A percentile compares a stretch with the other conserved stretches of the same genome.
These are phyloP conservation scores for Saturnispora silvae DNA, from an alignment of 805 yeast species.

Conservation along the genomic window DNA sequence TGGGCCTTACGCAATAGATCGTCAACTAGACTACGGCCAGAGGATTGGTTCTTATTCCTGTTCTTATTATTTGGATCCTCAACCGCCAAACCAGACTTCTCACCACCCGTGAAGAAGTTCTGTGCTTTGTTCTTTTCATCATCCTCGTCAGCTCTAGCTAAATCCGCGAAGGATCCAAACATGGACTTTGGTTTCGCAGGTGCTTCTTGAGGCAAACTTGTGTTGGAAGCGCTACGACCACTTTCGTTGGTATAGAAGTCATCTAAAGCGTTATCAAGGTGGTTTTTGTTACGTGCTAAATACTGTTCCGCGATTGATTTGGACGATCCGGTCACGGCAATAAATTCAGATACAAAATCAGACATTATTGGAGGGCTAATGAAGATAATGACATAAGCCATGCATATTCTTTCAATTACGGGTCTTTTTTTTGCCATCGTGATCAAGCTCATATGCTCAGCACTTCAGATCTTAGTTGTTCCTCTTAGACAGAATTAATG, in stretches of 20 bases:
- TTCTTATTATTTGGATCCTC: conserved; percentile 50
- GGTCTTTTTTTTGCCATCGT: too few relatives aligned
- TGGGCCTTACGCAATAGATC: conserved; percentile 61
- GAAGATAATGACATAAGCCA: neutral
- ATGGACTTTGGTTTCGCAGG: conserved; percentile 10
- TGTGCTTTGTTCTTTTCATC: conserved; percentile 27
- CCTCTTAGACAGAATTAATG: too few relatives aligned
- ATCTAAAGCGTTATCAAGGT: conserved; percentile 19
- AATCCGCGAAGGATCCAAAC: conserved; percentile 26
- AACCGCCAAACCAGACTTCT: conserved; percentile 69
- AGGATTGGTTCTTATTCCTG: conserved; percentile 20
- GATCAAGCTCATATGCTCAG: too few relatives aligned
- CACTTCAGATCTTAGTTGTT: too few relatives aligned
- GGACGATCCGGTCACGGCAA: conserved; percentile 19
- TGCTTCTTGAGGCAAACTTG: conserved; percentile 2
- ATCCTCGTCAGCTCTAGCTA: conserved; percentile 22
- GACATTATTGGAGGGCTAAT: conserved; percentile 4
- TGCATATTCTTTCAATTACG: neutral
- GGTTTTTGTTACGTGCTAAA: conserved; percentile 23
- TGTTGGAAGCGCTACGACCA: neutral
- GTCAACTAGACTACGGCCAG: conserved; percentile 35
- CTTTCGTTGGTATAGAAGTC: conserved; percentile 18
- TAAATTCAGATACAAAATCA: conserved; percentile 11
- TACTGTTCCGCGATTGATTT: conserved; percentile 29
- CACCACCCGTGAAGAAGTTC: conserved; percentile 47